Evolutionary conservation across 2,329 filamentous ascomycete species (phyloP).

Genomic region (Chrysosporium keratinophilum): DNA sequence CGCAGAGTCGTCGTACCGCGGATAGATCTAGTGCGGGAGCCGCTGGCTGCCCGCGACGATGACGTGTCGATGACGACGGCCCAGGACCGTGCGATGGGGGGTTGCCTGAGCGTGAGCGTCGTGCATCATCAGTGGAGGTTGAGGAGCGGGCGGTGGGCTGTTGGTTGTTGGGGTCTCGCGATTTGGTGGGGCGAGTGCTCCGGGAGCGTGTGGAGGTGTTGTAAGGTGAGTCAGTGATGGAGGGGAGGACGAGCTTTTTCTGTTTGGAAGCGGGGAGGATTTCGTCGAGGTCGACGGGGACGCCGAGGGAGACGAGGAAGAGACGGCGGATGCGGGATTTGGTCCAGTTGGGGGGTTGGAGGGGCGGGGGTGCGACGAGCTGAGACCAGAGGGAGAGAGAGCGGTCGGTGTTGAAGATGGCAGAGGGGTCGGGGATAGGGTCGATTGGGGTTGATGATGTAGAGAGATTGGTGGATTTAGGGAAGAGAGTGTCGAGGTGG

Average conservation of each 20-base stretch:
- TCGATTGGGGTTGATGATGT: slow-evolving; percentile 30
- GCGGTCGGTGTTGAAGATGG: slow-evolving; percentile 72
- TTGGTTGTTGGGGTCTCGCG: slow-evolving; percentile 8
- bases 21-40: slow-evolving; percentile 70
- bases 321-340: slow-evolving; percentile 87
- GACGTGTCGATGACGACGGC: slow-evolving; percentile 12
- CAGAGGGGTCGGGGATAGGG: slow-evolving; percentile 34
- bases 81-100: slow-evolving; percentile 9
- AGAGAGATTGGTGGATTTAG: slow-evolving; percentile 29
- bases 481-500: slow-evolving; percentile 38
- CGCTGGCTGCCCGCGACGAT: slow-evolving; percentile 47
- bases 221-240: slow-evolving; percentile 48
- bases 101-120: slow-evolving; percentile 25
- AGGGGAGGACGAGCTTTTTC: slow-evolving; percentile 91
- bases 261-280: slow-evolving; percentile 95
- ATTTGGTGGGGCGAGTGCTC: slow-evolving; percentile 16
- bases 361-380: slow-evolving; percentile 82
- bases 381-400: slow-evolving; percentile 93
- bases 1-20: slow-evolving; percentile 65
- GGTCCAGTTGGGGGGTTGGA: slow-evolving; percentile 96
- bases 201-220: slow-evolving; percentile 22
- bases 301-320: slow-evolving; percentile 89
- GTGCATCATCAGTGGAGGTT: slow-evolving; percentile 20
- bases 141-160: slow-evolving; percentile 18
- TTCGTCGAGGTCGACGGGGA: slow-evolving; percentile 93